These are phyloP conservation scores for Choanephora cucurbitarum DNA, from an alignment of 371 early-diverging fungal genomes.

Conservation along the genomic window DNA sequence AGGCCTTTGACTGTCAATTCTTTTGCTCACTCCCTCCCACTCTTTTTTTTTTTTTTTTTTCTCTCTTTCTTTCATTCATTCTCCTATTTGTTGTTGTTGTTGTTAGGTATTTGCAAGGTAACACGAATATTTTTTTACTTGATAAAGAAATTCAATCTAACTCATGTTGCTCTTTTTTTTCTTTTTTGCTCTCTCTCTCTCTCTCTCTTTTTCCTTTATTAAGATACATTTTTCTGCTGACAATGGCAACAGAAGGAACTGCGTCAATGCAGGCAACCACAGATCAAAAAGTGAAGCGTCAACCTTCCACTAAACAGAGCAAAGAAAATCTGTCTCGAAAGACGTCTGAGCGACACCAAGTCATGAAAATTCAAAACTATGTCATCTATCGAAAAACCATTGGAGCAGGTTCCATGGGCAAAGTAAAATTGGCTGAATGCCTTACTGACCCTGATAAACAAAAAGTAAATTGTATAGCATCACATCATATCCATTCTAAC, in stretches of 20 bases:
- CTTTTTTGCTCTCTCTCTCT: not conserved
- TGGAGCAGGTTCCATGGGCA: conserved; percentile 98
- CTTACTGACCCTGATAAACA: conserved; percentile 39
- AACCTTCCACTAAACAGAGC: conserved; percentile 17
- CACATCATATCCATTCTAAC: not conserved
- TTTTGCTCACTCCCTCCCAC: no score
- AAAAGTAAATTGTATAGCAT: conserved; percentile 26
- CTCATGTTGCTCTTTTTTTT: not conserved
- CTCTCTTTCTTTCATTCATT: no score
- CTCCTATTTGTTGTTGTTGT: no score
- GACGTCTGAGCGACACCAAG: conserved; percentile 40
- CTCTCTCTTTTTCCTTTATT: not conserved
- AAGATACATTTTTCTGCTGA: no score
- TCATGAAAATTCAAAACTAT: conserved; percentile 45
- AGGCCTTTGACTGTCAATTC: no score
- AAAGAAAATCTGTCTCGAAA: conserved; percentile 27
- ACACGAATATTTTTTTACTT: no score
- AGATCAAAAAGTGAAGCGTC: not conserved
- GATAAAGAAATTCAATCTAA: not conserved
- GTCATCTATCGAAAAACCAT: conserved; percentile 75
- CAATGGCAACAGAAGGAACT: conserved; percentile 1
- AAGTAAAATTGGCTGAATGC: conserved; percentile 91
- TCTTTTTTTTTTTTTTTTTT: no score
- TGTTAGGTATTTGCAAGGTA: no score
- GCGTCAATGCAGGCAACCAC: not conserved